These are phyloP conservation scores for Aureobasidium lini DNA, from an alignment of 2,329 filamentous ascomycete genomes.

Conservation along the genomic window DNA sequence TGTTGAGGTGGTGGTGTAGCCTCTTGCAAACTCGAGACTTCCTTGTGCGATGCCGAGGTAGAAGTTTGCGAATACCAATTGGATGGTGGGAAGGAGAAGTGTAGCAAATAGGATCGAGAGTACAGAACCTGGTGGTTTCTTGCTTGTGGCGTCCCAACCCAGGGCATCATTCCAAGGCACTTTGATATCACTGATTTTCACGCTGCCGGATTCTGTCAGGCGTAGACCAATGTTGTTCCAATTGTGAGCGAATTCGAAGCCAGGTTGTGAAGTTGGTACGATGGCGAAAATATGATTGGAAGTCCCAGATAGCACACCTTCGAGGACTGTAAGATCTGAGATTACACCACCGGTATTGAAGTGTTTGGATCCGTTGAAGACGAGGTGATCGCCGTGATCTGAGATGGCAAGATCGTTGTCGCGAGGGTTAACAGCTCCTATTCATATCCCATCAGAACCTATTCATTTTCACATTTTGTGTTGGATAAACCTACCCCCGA, in stretches of 20 bases:
- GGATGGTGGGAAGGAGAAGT: conserved; percentile 56
- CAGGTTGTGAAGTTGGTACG: conserved; percentile 50
- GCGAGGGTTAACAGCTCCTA: conserved; percentile 52
- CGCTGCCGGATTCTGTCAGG: conserved; percentile 56
- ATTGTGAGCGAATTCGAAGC: conserved; percentile 52
- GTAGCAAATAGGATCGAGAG: conserved; percentile 49
- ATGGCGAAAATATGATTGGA: conserved; percentile 57
- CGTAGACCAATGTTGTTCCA: conserved; percentile 60
- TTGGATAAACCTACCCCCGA: conserved; percentile 42
- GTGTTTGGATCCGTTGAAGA: conserved; percentile 57
- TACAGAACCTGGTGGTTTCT: conserved; percentile 45
- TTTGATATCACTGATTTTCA: conserved; percentile 51
- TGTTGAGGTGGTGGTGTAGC: conserved; percentile 51
- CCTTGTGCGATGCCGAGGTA: conserved; percentile 58
- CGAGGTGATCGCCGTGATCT: conserved; percentile 45
- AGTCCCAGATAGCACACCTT: conserved; percentile 53
- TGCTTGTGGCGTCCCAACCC: conserved; percentile 46
- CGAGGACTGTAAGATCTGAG: conserved; percentile 58
- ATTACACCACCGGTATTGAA: conserved; percentile 63
- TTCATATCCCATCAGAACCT: not conserved
- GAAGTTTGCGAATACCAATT: conserved; percentile 60
- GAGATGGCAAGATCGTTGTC: conserved; percentile 55
- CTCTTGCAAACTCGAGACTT: conserved; percentile 47
- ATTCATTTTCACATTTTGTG: not conserved
- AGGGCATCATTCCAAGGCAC: conserved; percentile 55